phyloP scores from a whole-genome alignment of 305 asterid genomes.

The Rubia balearica region DNA sequence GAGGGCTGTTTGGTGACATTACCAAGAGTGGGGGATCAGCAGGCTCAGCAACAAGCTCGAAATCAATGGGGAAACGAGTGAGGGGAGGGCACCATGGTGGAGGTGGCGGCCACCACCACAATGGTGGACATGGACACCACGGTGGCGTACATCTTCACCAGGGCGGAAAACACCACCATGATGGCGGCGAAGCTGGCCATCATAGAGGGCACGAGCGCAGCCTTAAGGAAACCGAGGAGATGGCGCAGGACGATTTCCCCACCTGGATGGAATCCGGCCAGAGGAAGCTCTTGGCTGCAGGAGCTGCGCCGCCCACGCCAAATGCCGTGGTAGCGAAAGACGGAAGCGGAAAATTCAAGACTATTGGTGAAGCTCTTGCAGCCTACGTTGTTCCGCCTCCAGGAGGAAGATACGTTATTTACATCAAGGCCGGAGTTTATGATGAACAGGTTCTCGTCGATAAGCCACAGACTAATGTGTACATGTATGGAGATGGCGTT shows the following conservation, averaged over 20 bases:
- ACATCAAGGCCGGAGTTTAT: slow-evolving; percentile 68
- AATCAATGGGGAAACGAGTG: background rate
- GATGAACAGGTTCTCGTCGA: slow-evolving; percentile 38
- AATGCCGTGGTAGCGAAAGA: slow-evolving; percentile 59
- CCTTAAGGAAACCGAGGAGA: slow-evolving; percentile 24
- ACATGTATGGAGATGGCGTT: slow-evolving; percentile 69
- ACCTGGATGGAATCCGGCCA: background rate
- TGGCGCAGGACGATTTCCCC: slow-evolving; percentile 17
- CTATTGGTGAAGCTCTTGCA: slow-evolving; percentile 32
- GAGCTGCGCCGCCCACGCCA: slow-evolving; percentile 18
- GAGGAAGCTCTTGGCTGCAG: slow-evolving; percentile 35
- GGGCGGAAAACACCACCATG: too few species aligned
- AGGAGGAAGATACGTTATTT: slow-evolving; percentile 37
- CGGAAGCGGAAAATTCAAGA: slow-evolving; percentile 55
- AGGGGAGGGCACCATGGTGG: background rate
- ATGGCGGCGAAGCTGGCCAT: background rate
- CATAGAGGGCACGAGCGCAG: slow-evolving; percentile 18
- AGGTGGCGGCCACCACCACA: background rate
- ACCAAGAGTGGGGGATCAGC: background rate
- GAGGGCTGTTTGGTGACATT: background rate
- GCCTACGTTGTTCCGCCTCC: slow-evolving; percentile 34
- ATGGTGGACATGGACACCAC: background rate
- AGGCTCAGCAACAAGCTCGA: background rate
- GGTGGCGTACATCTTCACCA: background rate
- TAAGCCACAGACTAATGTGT: slow-evolving; percentile 37